Evolutionary conservation across 768 basidiomycete genomes (phyloP).

Genomic region (Auricularia sp.): DNA sequence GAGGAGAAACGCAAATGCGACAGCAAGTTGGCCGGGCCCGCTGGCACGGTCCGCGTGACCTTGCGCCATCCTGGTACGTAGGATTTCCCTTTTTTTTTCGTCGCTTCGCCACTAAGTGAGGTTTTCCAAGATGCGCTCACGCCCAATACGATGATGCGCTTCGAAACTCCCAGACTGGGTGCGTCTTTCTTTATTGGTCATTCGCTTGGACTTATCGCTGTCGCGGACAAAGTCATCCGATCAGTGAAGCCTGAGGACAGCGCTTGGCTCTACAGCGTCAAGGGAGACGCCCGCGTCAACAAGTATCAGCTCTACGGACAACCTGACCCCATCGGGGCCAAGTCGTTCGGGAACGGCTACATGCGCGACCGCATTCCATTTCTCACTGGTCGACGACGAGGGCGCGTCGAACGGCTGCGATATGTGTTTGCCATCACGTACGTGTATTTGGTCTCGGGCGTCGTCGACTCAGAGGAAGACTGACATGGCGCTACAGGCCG

Average conservation of each 20-base stretch:
- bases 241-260: neutral
- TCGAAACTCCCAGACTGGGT: neutral
- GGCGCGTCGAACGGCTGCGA: neutral
- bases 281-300: neutral
- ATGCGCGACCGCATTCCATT: neutral
- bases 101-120: neutral
- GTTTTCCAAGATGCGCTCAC: neutral
- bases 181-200: neutral
- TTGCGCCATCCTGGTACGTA: neutral
- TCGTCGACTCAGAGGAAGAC: accelerated
- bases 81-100: neutral
- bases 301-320: neutral
- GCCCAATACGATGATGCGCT: neutral
- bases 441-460: neutral
- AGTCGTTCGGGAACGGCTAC: neutral
- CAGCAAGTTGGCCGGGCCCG: neutral
- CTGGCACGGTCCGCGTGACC: neutral
- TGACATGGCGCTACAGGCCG: neutral
- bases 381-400: neutral
- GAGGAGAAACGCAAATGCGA: neutral
- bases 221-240: neutral
- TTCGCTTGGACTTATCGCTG: neutral
- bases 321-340: neutral
- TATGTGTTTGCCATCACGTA: neutral
- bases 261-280: neutral